Evolutionary conservation across 2,329 filamentous ascomycete genomes (phyloP), one percentile per base, ranked within the genome.

Genomic region (Colletotrichum sp.): DNA sequence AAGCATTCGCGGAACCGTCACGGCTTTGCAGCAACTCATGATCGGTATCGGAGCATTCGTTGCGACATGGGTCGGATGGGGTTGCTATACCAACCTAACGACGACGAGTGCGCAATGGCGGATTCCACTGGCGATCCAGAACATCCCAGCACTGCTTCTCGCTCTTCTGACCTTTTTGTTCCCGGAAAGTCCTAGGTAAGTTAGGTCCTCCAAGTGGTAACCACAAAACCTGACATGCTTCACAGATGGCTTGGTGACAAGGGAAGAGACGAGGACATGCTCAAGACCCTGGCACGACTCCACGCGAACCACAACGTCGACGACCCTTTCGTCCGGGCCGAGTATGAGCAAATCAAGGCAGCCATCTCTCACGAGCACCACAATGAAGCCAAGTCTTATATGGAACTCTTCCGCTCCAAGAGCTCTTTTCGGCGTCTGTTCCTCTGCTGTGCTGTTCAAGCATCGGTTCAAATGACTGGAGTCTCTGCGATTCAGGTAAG

Each of bases 11-110:
- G 95, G 94, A 12, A 88, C 92, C 74, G 90, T 96, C 39, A 96
- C 94, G 0, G 90, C 92, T 24, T 86, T 96, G 5, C 94, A 96
- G 82, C 94, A 96, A 80, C 96, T 96, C 81, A 96, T 96, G 94
- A 83, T 96, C 65, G 94, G 94, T 2, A 90, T 96, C 34, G 94
- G 95, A 72, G 87, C 94, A 13, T 89, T 96, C 3, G 85, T 92
- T 16, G 94, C 94, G 0, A 89, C 92, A 0, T 96, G 94, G 94
- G 18, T 86, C 81, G 48, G 81, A 6, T 75, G 67, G 81, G 81
- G 82, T 59, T 80, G 82, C 7, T 84, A 79, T 67, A 76, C 79
- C 16, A 81, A 82, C 26, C 82, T 80, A 36, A 39, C 72, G 78
- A 83, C 76, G 16, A 72, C 70, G 34, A 79, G 80, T n/a, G 76